Conservation (phyloP, 306 rosid genomes). For the Argentina anserina region DNA sequence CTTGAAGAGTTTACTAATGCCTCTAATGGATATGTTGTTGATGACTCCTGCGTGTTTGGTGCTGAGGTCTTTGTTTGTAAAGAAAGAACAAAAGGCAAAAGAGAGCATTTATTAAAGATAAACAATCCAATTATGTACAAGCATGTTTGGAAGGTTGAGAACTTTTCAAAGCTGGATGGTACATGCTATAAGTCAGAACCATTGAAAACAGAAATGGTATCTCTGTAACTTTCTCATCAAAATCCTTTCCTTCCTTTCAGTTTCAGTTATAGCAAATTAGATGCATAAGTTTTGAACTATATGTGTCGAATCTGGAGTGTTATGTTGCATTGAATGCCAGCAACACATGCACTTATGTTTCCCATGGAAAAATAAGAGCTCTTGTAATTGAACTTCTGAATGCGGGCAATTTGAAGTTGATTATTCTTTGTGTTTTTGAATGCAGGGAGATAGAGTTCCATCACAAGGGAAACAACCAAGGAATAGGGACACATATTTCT, state of each 20-base stretch:
- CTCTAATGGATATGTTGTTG: not conserved
- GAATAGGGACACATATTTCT: slow-evolving; percentile 32
- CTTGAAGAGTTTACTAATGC: not conserved
- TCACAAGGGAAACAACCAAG: not conserved
- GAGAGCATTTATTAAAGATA: not conserved
- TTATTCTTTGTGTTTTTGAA: not conserved
- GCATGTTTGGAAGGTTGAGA: not conserved
- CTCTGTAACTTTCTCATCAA: not conserved
- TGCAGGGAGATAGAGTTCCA: not conserved
- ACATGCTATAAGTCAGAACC: not conserved
- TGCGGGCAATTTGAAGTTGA: not conserved
- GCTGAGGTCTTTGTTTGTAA: not conserved
- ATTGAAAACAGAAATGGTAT: not conserved
- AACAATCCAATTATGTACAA: not conserved
- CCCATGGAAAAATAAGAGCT: not conserved
- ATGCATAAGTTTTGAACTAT: not conserved
- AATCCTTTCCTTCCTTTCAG: not conserved
- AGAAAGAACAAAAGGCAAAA: not conserved
- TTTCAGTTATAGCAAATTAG: not conserved
- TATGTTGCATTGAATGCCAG: not conserved
- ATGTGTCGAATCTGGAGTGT: not conserved
- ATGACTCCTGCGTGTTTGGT: not conserved
- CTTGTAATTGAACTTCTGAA: not conserved
- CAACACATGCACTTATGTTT: not conserved
- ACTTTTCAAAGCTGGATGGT: not conserved